Base-by-base conservation (phyloP, 305 asterid genomes). In the Rubia peregrina region DNA sequence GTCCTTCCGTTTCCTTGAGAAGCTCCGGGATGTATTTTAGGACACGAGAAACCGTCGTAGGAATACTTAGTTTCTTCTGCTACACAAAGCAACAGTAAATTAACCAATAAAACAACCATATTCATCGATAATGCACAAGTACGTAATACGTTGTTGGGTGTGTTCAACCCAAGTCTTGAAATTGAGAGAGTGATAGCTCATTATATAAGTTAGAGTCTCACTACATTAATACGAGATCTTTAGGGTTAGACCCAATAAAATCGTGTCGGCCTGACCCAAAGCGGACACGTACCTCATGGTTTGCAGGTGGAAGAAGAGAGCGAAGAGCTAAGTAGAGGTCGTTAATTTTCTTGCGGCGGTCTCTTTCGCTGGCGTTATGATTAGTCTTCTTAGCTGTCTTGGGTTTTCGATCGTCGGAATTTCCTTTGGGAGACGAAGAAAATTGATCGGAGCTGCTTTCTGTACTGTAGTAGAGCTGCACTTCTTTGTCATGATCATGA, bases 321-420 rank as follows among this genome's bases (percentile, higher is more conserved):
- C 88, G 79, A 48, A 91, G 96, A 73, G 85, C 73, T 33, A 85
- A 70, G 71, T 89, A 91, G 80, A 91, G 68, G 62, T 73, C 17
- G 68, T 84, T 91, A 26, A 89, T 86, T 3, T 68, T 84, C 71
- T 83, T 84, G 9, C 97, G 94, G 13, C 96, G 96, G 38, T 89
- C 87, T 0, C 96, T 85, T 68, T 91, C 97, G n/a, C 88, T 85
- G 0, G 96, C 97, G 67, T 89, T 91, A 43, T 89, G 97, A 71
- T 84, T 83, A 56, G 87, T 79, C 80, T 91, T 91, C 85, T 87
- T 89, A 1, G 70, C 79, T 36, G 6, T 70, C 38, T 78, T 78
- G 13, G 73, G 11, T 12, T 73, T 41, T 17, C 64, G 1, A 16
- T 55, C 7, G 16, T 30, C 57, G 68, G 78, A 36, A 16, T 14